phyloP scores from a whole-genome alignment of 2,329 filamentous ascomycete species.

The Gliomastix tumulicola region DNA sequence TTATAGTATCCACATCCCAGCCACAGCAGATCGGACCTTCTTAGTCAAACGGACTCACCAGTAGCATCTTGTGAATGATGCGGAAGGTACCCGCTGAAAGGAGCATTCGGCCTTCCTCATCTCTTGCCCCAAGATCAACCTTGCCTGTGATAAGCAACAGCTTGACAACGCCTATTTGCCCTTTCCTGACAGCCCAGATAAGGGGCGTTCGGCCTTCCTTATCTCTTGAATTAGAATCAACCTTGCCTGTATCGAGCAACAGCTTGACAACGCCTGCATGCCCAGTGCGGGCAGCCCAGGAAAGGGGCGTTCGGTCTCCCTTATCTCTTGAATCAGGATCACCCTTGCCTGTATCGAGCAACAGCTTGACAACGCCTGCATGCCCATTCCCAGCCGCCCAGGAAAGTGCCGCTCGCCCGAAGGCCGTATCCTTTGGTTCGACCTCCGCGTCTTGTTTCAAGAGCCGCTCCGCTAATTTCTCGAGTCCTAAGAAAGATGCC shows the following conservation, averaged over 20 bases:
- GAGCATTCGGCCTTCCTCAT: not conserved
- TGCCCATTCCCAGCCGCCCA: conserved; percentile 6
- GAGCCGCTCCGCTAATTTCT: not conserved
- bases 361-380: conserved; percentile 1
- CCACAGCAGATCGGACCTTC: too few relatives aligned
- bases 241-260: conserved; percentile 5
- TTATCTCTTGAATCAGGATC: conserved; percentile 3
- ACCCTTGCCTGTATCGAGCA: conserved; percentile 6
- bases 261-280: conserved; percentile 2
- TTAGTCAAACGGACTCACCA: too few relatives aligned
- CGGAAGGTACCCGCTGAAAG: too few relatives aligned
- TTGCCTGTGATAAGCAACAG: conserved; percentile 2
- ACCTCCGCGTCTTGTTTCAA: not conserved
- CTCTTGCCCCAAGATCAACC: conserved; percentile 3
- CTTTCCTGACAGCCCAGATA: not conserved
- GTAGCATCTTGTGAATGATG: too few relatives aligned
- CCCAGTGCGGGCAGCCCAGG: too few relatives aligned
- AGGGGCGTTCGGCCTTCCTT: not conserved
- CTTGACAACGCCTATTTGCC: not conserved
- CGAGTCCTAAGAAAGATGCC: conserved; percentile 4
- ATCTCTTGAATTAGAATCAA: conserved; percentile 3
- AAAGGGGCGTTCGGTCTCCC: not conserved
- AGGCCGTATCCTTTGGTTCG: not conserved
- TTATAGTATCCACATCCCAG: too few relatives aligned
- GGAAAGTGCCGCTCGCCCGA: not conserved